These are phyloP conservation scores for Flaveria trinervia DNA, from an alignment of 129 eudicot species.

Conservation along the genomic window DNA sequence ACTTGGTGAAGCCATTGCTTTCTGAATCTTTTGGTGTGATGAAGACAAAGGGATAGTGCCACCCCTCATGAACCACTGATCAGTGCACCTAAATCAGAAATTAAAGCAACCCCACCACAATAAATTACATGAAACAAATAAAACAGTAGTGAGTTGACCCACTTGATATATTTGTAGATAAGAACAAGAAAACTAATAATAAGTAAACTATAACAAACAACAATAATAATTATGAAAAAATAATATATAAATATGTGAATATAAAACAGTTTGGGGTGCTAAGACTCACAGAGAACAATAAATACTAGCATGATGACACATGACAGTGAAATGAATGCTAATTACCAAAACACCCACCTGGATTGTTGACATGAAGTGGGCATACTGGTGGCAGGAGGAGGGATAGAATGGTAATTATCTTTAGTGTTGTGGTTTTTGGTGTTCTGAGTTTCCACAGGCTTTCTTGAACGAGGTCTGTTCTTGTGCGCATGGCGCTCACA, in stretches of 20 bases:
- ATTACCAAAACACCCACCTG: slow-evolving; percentile 35
- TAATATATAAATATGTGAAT: slow-evolving; percentile 4
- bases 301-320: slow-evolving; percentile 26
- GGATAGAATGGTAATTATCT: slow-evolving; percentile 21
- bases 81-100: slow-evolving; percentile 29
- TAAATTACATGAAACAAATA: slow-evolving; percentile 33
- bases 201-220: background rate
- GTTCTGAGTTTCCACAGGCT: slow-evolving; percentile 67
- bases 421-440: slow-evolving; percentile 15
- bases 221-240: background rate
- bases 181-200: slow-evolving; percentile 40
- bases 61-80: slow-evolving; percentile 44
- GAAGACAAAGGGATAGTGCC: slow-evolving; percentile 33
- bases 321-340: slow-evolving; percentile 24
- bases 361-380: slow-evolving; percentile 26
- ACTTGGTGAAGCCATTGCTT: slow-evolving; percentile 29
- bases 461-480: slow-evolving; percentile 75
- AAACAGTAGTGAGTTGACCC: slow-evolving; percentile 30
- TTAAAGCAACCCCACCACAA: slow-evolving; percentile 29
- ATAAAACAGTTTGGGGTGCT: slow-evolving; percentile 19
- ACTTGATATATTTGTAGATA: slow-evolving; percentile 27
- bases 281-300: slow-evolving; percentile 27
- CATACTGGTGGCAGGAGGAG: slow-evolving; percentile 14
- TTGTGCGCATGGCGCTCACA: slow-evolving; percentile 73
- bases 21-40: slow-evolving; percentile 39